These are phyloP conservation scores for Diversispora eburnea DNA, from an alignment of 192 early-diverging fungal genomes.

Conservation along the genomic window DNA sequence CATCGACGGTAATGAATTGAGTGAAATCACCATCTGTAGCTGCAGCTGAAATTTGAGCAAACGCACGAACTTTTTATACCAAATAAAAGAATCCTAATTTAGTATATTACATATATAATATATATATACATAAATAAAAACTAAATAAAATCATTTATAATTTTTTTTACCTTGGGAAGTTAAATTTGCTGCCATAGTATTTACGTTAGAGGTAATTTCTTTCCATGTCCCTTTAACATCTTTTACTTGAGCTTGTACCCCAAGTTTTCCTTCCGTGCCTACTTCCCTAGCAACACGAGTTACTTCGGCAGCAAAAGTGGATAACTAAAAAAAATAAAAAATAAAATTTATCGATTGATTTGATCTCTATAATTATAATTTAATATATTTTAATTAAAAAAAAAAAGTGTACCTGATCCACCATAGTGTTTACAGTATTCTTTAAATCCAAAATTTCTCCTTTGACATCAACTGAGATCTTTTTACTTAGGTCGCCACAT, in stretches of 20 bases:
- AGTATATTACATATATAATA: neutral
- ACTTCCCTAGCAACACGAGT: slow-evolving; percentile 72
- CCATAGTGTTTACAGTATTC: slow-evolving; percentile 54
- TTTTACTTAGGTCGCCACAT: slow-evolving; percentile 51
- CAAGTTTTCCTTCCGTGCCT: slow-evolving; percentile 75
- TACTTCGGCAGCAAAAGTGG: slow-evolving; percentile 57
- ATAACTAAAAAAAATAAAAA: too few species aligned
- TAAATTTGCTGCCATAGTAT: slow-evolving; percentile 70
- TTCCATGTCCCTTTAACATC: slow-evolving; percentile 76
- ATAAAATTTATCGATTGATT: too few species aligned
- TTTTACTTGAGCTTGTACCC: slow-evolving; percentile 68
- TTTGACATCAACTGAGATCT: slow-evolving; percentile 47
- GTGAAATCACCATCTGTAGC: slow-evolving; percentile 71
- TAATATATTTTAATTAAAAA: slow-evolving; percentile 24
- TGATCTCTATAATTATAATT: too few species aligned
- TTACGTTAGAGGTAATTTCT: slow-evolving; percentile 71
- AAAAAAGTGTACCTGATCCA: slow-evolving; percentile 54
- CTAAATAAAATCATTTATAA: neutral
- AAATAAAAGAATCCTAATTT: neutral
- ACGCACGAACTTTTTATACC: slow-evolving; percentile 56
- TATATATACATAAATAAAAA: neutral
- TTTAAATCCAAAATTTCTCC: slow-evolving; percentile 51
- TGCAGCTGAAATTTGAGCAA: slow-evolving; percentile 72
- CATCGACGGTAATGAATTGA: slow-evolving; percentile 71
- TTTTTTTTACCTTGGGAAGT: slow-evolving; percentile 50